Evolutionary conservation across 2,329 filamentous ascomycete genomes (phyloP).

Genomic region (Epicoccum sorghinum): DNA sequence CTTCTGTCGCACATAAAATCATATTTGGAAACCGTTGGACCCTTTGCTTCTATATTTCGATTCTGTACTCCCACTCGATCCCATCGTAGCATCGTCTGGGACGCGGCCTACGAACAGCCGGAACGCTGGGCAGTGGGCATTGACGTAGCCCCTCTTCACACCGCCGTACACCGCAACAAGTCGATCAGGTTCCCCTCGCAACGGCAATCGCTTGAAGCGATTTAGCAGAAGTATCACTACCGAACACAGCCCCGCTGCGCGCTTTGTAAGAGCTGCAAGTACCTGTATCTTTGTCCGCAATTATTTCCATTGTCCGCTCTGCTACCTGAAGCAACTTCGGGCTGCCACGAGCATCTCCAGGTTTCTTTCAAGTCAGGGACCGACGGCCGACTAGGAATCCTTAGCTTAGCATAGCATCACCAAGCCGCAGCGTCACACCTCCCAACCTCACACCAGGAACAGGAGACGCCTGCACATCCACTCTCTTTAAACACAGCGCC

Average conservation of each 20-base stretch:
- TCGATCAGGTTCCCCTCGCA: constrained; percentile 11
- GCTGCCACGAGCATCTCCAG: constrained; percentile 16
- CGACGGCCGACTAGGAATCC: constrained; percentile 3
- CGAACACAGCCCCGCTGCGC: constrained; percentile 9
- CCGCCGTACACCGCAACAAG: constrained; percentile 15
- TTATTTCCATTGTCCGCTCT: background rate
- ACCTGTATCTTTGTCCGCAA: constrained; percentile 12
- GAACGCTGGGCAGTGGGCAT: constrained; percentile 12
- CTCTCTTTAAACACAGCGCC: constrained; percentile 8
- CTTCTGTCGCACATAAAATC: constrained; percentile 11
- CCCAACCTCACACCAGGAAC: constrained; percentile 15
- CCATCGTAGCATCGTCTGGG: constrained; percentile 14
- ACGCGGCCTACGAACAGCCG: constrained; percentile 12
- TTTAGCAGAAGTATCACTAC: background rate
- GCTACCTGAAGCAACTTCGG: constrained; percentile 1
- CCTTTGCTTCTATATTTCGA: constrained; percentile 17
- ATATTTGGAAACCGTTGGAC: background rate
- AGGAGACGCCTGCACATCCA: constrained; percentile 13
- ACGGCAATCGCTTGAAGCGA: constrained; percentile 7
- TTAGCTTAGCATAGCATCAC: constrained; percentile 15
- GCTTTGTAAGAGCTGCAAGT: constrained; percentile 7
- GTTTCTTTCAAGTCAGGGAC: constrained; percentile 16
- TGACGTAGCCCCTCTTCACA: constrained; percentile 20
- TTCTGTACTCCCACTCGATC: constrained; percentile 15
- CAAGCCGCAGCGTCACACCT: constrained; percentile 15